Evolutionary conservation across 441 rosid genomes (phyloP), one percentile per base, ranked within the genome.

Genomic region (Omphalea diandra): DNA sequence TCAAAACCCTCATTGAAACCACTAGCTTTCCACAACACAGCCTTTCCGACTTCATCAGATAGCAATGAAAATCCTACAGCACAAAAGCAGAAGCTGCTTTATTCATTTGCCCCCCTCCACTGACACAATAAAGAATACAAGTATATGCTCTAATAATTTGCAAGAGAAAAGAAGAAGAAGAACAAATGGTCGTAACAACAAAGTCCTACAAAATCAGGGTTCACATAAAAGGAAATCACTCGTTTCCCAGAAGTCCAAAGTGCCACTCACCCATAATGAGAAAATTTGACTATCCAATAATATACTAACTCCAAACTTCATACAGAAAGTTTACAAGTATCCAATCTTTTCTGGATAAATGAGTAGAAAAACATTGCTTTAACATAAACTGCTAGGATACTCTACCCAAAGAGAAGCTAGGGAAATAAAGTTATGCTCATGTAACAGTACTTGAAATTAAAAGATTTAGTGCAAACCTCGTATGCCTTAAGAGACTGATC

Each of bases 401-500:
- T 11, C 22, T 9, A 22, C 57, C 57, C 22, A 52, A 22, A 9
- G 12, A 24, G 31, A 22, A 52, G 31, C 29, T 52, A n/a, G n/a
- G n/a, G n/a, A n/a, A n/a, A n/a, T n/a, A n/a, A n/a, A n/a, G n/a
- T n/a, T n/a, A n/a, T n/a, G n/a, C n/a, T n/a, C n/a, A n/a, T n/a
- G n/a, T n/a, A n/a, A n/a, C n/a, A n/a, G n/a, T n/a, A n/a, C n/a
- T n/a, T n/a, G n/a, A 24, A 36, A 26, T 8, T 2, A 31, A 63
- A 44, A 18, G 22, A 27, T 33, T 7, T 2, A 43, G 40, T n/a
- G 18, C 38, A 64, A 15, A 82, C 87, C 83, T 81, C 68, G 73
- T 83, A 86, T 72, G 88, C 88, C 73, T 78, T 84, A 58, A 80
- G 72, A 15, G 88, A 83, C 70, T 75, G 84, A 62, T 86, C 84